Conservation (phyloP, 192 early-diverging fungal genomes). For the Rhizophagus prolifer region DNA sequence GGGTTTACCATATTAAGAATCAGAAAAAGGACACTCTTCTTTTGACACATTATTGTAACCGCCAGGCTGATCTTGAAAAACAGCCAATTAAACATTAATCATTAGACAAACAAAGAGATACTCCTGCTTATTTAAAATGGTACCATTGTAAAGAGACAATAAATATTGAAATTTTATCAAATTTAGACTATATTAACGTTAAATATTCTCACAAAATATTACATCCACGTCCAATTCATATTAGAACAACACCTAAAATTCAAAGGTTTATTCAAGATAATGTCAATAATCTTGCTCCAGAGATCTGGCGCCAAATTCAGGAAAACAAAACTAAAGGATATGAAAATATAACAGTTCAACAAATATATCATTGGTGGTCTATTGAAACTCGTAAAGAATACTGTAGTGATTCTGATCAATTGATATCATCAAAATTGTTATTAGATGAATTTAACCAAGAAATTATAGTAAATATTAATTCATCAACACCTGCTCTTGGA, state of each 20-base stretch:
- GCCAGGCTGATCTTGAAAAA: background rate
- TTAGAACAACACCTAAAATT: background rate
- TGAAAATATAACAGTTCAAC: background rate
- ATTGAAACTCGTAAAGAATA: conserved; percentile 4
- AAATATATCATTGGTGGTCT: conserved; percentile 7
- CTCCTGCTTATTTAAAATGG: background rate
- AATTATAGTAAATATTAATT: background rate
- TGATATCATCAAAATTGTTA: too few species aligned
- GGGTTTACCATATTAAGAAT: background rate
- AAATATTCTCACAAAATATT: background rate
- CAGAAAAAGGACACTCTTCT: background rate
- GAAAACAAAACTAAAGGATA: background rate
- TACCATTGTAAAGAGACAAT: background rate
- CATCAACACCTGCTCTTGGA: conserved; percentile 9
- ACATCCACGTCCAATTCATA: background rate
- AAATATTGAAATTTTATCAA: background rate
- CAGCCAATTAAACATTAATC: background rate
- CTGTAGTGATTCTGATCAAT: background rate
- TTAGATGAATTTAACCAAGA: background rate
- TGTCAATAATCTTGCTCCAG: background rate
- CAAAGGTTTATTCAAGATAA: background rate
- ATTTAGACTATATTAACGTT: background rate
- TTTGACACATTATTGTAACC: background rate
- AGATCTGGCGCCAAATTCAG: background rate
- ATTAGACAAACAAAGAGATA: background rate